Conservation (phyloP, 2,329 filamentous ascomycete genomes). For the Aspergillus puulaauensis region DNA sequence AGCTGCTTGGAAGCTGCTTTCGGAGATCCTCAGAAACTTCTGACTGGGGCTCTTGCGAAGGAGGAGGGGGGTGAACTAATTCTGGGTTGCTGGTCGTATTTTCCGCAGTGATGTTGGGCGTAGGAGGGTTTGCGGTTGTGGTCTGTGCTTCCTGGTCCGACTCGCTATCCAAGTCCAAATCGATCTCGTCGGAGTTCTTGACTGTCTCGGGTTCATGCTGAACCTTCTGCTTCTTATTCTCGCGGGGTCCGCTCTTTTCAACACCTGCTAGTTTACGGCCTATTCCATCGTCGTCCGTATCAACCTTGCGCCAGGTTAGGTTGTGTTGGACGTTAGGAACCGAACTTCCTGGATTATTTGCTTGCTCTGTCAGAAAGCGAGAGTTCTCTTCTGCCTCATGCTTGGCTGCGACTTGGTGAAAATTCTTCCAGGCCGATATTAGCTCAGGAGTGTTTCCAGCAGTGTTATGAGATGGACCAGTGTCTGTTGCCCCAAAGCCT, state of each 20-base stretch:
- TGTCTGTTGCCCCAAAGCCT: background rate
- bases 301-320: constrained; percentile 40
- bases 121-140: background rate
- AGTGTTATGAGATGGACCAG: background rate
- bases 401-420: constrained; percentile 32
- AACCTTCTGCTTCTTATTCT: constrained; percentile 23
- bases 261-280: constrained; percentile 23
- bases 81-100: background rate
- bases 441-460: constrained; percentile 11
- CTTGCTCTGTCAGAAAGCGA: constrained; percentile 25
- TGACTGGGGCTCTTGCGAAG: constrained; percentile 14
- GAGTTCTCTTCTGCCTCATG: constrained; percentile 35
- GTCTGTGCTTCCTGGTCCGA: constrained; percentile 12
- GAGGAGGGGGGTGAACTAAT: background rate
- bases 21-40: constrained; percentile 65
- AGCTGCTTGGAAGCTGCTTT: constrained; percentile 74
- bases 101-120: background rate
- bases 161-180: constrained; percentile 32
- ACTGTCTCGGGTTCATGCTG: constrained; percentile 18
- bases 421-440: constrained; percentile 41
- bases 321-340: constrained; percentile 28
- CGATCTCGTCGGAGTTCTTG: constrained; percentile 55
- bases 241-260: constrained; percentile 14
- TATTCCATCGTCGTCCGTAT: constrained; percentile 28
- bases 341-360: constrained; percentile 14